Conservation (phyloP, 2,329 filamentous ascomycete species). For the Colletotrichum sp. region DNA sequence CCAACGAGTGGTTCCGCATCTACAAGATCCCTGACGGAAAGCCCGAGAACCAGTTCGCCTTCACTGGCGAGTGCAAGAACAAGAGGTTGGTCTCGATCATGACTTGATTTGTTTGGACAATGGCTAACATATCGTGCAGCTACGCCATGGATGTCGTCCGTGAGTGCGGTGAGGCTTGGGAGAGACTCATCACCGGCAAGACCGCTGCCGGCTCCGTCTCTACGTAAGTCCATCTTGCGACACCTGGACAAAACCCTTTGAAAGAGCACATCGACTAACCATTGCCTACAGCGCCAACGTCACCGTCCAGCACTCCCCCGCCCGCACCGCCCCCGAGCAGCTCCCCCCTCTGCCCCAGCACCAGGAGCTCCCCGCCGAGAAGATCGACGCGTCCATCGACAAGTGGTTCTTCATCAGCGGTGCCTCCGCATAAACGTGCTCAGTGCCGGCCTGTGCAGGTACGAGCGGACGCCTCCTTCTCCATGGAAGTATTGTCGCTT, state of each 20-base stretch:
- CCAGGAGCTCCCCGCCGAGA: conserved; percentile 82
- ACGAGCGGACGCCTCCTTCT: background rate
- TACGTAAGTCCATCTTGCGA: conserved; percentile 65
- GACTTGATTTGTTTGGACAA: background rate
- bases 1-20: conserved; percentile 99
- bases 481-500: background rate
- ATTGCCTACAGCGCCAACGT: conserved; percentile 75
- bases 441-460: background rate
- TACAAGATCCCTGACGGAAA: conserved; percentile 99
- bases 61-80: conserved; percentile 99
- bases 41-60: conserved; percentile 99
- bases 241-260: conserved; percentile 14
- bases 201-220: conserved; percentile 77
- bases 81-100: conserved; percentile 69
- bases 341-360: conserved; percentile 78
- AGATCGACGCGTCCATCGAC: conserved; percentile 96
- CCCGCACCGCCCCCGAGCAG: conserved; percentile 72
- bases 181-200: conserved; percentile 93
- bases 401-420: conserved; percentile 99
- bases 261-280: conserved; percentile 30
- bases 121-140: conserved; percentile 41
- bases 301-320: conserved; percentile 74
- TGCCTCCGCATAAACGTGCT: conserved; percentile 72
- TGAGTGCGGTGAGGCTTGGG: conserved; percentile 97
- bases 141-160: conserved; percentile 95